phyloP scores from a whole-genome alignment of 108 stramenopile genomes.

The Nitzschia sp. region DNA sequence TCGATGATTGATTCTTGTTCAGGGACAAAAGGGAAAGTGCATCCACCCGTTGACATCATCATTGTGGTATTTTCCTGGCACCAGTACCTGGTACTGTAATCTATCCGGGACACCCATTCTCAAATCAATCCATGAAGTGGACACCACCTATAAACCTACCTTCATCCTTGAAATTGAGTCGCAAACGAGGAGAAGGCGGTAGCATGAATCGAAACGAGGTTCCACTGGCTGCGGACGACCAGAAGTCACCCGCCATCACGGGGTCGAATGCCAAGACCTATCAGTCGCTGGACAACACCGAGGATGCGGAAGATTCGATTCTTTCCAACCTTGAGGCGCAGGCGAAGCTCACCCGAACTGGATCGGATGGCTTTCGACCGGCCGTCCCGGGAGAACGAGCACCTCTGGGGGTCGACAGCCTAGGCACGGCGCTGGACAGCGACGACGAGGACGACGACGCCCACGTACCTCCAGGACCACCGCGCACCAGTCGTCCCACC shows the following conservation, averaged over 20 bases:
- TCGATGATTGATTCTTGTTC: too few species aligned
- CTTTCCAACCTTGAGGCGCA: conserved; percentile 30
- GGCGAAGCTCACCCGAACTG: neutral
- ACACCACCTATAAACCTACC: too few species aligned
- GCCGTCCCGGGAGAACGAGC: conserved; percentile 25
- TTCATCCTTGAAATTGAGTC: too few species aligned
- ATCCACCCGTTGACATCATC: too few species aligned
- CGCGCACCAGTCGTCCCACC: neutral
- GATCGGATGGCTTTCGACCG: conserved; percentile 29
- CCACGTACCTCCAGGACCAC: neutral
- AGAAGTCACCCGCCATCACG: neutral
- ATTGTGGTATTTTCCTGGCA: too few species aligned
- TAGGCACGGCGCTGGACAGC: conserved; percentile 10
- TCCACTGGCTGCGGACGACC: neutral
- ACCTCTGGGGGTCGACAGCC: conserved; percentile 14
- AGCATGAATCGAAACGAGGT: neutral
- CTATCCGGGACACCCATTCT: too few species aligned
- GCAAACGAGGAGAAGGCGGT: too few species aligned
- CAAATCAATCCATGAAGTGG: too few species aligned
- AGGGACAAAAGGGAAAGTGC: too few species aligned
- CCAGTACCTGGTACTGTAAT: too few species aligned
- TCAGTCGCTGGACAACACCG: neutral
- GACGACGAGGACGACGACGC: neutral
- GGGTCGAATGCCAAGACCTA: neutral
- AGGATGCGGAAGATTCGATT: conserved; percentile 25